Evolutionary conservation across 352 stramenopile species (phyloP), one percentile per base, ranked within the genome.

Genomic region (Globisporangium radiosum): DNA sequence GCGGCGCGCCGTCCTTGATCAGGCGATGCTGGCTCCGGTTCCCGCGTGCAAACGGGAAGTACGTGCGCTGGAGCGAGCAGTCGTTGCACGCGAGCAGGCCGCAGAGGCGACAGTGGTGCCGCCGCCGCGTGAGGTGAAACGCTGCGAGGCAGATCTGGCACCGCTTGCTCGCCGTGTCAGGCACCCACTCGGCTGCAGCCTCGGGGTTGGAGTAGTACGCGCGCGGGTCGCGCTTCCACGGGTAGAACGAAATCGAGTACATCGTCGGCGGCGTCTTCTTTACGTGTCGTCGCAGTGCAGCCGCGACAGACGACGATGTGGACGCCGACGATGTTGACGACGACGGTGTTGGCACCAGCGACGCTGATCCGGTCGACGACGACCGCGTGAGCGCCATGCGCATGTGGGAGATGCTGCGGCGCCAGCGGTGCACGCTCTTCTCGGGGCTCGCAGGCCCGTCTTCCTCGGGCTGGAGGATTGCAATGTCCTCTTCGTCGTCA

Each of bases 71-170:
- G 36, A 74, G 54, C 1, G 78, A 90, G 69, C 81, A 94, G 44
- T 84, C 71, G 40, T 77, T 78, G 61, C 81, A 92, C 52, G 88
- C 75, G 14, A 94, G 59, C 38, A 82, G 76, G 0, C 83, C 83
- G 14, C 81, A 93, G 37, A 89, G 60, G 4, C 89, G 78, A 57
- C 90, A 96, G 62, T 96, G 87, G 52, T 97, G 90, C n/a, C 84
- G 72, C 53, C 84, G 77, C 37, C 82, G 85, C 37, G 67, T 79
- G 6, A 91, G 59, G 9, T 72, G 78, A 54, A 91, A 91, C 0
- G 67, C 52, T 40, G 68, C 49, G 17, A 81, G 48, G 48, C 81
- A 91, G 52, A 85, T 78, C 59, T 85, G 76, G 67, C 82, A 92
- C 19, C 76, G 69, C 10, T 75, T 55, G 66, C 77, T 85, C 25